These are phyloP conservation scores for Plasmodium chabaudi DNA, from an alignment of 169 alveolate genomes.

Conservation along the genomic window DNA sequence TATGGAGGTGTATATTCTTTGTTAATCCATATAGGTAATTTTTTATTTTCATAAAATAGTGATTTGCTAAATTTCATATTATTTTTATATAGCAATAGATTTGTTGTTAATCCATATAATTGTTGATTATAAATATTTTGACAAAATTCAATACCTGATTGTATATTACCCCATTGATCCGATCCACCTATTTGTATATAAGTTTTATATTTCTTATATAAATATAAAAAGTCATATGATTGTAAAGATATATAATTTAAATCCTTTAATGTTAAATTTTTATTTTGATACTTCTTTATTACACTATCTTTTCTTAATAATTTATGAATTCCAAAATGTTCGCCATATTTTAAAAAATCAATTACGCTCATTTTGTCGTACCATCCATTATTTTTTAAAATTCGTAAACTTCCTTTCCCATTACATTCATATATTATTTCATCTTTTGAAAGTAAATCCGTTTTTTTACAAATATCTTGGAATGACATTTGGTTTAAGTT, in stretches of 20 bases:
- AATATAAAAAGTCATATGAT: constrained; percentile 85
- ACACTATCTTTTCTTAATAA: constrained; percentile 81
- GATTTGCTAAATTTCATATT: constrained; percentile 84
- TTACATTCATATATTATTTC: constrained; percentile 55
- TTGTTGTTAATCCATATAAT: constrained; percentile 83
- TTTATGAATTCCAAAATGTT: constrained; percentile 78
- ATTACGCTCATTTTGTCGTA: constrained; percentile 75
- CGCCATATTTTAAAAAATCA: constrained; percentile 80
- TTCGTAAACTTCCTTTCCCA: constrained; percentile 32
- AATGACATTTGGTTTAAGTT: not conserved
- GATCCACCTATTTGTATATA: constrained; percentile 89
- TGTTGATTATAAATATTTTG: constrained; percentile 40
- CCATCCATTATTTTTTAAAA: constrained; percentile 78
- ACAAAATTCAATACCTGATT: constrained; percentile 85
- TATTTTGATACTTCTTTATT: constrained; percentile 16
- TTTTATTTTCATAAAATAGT: constrained; percentile 24
- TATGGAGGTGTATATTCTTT: constrained; percentile 14
- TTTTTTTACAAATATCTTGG: constrained; percentile 24
- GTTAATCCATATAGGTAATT: constrained; percentile 61
- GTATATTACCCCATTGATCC: constrained; percentile 90
- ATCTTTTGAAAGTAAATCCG: constrained; percentile 18
- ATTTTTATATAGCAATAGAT: constrained; percentile 76
- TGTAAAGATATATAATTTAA: constrained; percentile 86
- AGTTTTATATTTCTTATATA: constrained; percentile 77
- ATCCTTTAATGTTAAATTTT: constrained; percentile 82